Evolutionary conservation across 257 asterid species (phyloP), one percentile per base, ranked within the genome.

Genomic region (Thymus quinquecostatus): DNA sequence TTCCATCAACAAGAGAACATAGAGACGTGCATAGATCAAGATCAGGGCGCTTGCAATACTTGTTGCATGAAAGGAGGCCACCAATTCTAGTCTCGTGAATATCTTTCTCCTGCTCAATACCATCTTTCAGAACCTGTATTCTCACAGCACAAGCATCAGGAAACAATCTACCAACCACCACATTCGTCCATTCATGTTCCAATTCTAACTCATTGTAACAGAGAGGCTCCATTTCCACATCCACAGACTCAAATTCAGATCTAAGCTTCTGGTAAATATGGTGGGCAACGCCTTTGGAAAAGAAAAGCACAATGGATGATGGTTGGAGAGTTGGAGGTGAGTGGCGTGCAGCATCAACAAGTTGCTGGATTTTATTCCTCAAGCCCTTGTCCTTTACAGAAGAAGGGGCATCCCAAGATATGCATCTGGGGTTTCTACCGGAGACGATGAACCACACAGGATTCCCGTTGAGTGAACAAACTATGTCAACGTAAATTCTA

Each of bases 391-490:
- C 70, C 60, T 65, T 80, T 14, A 65, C 73, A 11, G 73, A 69
- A 54, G 76, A 58, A 5, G 65, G 82, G 14, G 69, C 78, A 1
- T 82, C 79, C 97, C 97, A 89, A 32, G 80, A 61, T 71, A 88
- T 77, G 78, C 80, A 80, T 70, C 61, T 91, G n/a, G 96, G 90
- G 76, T 92, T 94, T 73, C 96, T 81, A 67, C 78, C 96, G 7
- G 98, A 94, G 1, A 92, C 98, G 10, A 91, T 48, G 67, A 94
- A 76, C 99, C 99, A 94, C 73, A 89, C 96, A 1, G 99, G 99
- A 71, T 76, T 82, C 45, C 97, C 95, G 44, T 82, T 81, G 30
- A 88, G 49, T 61, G 90, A 84, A 57, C 98, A 92, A 9, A 92
- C 82, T 32, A 84, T 79, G n/a, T 94, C 99, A 34, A 92, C 87